These are phyloP conservation scores for Tetraselmis striata DNA, from an alignment of 139 green algal genomes.

Conservation along the genomic window DNA sequence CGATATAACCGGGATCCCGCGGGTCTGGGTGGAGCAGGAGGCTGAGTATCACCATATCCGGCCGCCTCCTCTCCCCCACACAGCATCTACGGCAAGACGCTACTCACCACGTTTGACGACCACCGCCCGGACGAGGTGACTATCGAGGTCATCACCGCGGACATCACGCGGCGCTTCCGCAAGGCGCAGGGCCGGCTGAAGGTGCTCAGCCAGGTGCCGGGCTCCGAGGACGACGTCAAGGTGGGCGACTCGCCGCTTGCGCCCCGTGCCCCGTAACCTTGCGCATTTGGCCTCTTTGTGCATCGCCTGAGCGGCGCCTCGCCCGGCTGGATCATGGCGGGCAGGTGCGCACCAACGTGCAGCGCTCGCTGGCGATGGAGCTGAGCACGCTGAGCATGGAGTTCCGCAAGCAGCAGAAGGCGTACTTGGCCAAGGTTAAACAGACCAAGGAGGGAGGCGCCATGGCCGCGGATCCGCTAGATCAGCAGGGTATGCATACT, in stretches of 20 bases:
- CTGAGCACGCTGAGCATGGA: conserved; percentile 76
- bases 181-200: conserved; percentile 45
- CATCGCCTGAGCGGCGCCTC: too few relatives aligned
- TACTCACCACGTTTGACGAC: conserved; percentile 53
- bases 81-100: conserved; percentile 47
- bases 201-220: conserved; percentile 23
- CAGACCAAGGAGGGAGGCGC: conserved; percentile 48
- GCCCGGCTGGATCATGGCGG: too few relatives aligned
- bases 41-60: too few relatives aligned
- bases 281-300: too few relatives aligned
- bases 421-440: conserved; percentile 74
- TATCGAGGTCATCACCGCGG: conserved; percentile 46
- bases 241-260: too few relatives aligned
- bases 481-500: not conserved
- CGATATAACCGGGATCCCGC: too few relatives aligned
- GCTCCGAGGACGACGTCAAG: conserved; percentile 38
- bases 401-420: conserved; percentile 81
- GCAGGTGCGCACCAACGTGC: conserved; percentile 45
- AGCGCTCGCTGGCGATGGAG: conserved; percentile 75
- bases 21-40: too few relatives aligned
- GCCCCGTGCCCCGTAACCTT: too few relatives aligned
- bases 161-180: conserved; percentile 49
- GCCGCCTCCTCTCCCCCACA: too few relatives aligned
- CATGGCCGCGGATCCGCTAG: conserved; percentile 28
- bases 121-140: conserved; percentile 37